A percentile compares a stretch with the other conserved stretches of the same genome.
phyloP scores from a whole-genome alignment of 768 basidiomycete species.

The Naganishia kalamii region DNA sequence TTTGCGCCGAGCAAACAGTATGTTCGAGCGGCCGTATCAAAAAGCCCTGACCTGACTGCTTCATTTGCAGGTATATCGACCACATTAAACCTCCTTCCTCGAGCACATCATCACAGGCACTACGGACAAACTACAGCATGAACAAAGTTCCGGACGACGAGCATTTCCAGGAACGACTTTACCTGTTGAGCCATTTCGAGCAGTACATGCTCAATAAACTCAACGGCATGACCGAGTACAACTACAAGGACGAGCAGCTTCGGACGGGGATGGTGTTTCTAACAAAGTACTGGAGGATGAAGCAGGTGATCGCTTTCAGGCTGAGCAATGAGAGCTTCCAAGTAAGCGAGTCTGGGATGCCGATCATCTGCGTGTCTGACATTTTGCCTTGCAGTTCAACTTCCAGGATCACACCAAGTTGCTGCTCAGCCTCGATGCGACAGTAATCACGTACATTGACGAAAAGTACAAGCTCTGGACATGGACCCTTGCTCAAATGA shows the following conservation, averaged over 20 bases:
- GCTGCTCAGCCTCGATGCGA: conserved; percentile 73
- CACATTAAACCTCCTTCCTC: conserved; percentile 58
- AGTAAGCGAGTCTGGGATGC: conserved; percentile 51
- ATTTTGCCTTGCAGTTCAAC: conserved; percentile 68
- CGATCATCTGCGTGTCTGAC: not conserved
- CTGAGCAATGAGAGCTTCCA: conserved; percentile 92
- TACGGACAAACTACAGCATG: conserved; percentile 49
- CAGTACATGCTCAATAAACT: conserved; percentile 87
- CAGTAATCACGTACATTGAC: conserved; percentile 81
- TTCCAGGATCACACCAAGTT: conserved; percentile 97
- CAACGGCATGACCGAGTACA: conserved; percentile 76
- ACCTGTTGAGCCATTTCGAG: conserved; percentile 88
- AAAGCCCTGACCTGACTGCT: not conserved
- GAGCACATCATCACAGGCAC: conserved; percentile 27
- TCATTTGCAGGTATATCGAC: conserved; percentile 67
- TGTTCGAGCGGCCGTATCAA: conserved; percentile 40
- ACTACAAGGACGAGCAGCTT: conserved; percentile 62
- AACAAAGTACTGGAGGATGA: conserved; percentile 91
- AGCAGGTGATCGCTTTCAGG: conserved; percentile 93
- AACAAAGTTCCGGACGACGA: conserved; percentile 59
- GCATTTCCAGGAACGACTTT: conserved; percentile 82
- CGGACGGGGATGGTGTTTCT: conserved; percentile 89
- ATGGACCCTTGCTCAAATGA: conserved; percentile 65
- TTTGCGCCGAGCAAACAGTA: conserved; percentile 81
- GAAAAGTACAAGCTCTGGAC: conserved; percentile 73